A percentile compares a stretch with the other conserved stretches of the same genome.
phyloP scores from a whole-genome alignment of 805 yeast genomes.

The Schwanniomyces yamadae region DNA sequence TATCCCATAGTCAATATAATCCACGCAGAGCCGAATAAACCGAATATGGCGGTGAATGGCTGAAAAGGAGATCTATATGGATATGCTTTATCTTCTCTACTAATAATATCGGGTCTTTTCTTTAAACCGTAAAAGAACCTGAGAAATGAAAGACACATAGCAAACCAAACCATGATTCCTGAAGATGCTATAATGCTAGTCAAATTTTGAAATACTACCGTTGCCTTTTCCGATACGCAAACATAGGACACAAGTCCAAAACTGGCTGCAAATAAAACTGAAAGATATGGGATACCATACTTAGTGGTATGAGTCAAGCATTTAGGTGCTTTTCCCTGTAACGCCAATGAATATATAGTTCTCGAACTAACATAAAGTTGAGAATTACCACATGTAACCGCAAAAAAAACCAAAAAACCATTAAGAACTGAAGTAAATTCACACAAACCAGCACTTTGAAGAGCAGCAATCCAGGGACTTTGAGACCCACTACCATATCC shows the following conservation, averaged over 20 bases:
- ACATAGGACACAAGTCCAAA: constrained; percentile 63
- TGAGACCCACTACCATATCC: constrained; percentile 42
- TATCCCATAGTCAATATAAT: constrained; percentile 61
- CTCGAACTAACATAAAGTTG: constrained; percentile 45
- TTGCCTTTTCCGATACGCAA: constrained; percentile 56
- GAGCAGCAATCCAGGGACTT: constrained; percentile 46
- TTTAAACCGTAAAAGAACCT: constrained; percentile 64
- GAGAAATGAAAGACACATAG: constrained; percentile 63
- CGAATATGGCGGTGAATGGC: constrained; percentile 66
- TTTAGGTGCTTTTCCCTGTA: constrained; percentile 59
- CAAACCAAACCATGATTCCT: constrained; percentile 78
- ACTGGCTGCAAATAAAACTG: constrained; percentile 62
- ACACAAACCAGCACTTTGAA: constrained; percentile 40
- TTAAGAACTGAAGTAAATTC: constrained; percentile 37
- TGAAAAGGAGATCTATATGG: constrained; percentile 72
- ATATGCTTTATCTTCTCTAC: constrained; percentile 59
- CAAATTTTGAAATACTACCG: constrained; percentile 63
- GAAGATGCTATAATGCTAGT: constrained; percentile 70
- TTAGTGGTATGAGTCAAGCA: constrained; percentile 58
- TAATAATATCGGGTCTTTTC: constrained; percentile 61
- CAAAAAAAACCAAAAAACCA: constrained; percentile 47
- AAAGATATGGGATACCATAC: constrained; percentile 69
- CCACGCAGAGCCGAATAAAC: constrained; percentile 51
- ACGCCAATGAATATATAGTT: constrained; percentile 40
- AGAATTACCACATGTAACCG: constrained; percentile 45